Conservation (phyloP, 2,329 filamentous ascomycete genomes). For the Dichotomopilus funicola region DNA sequence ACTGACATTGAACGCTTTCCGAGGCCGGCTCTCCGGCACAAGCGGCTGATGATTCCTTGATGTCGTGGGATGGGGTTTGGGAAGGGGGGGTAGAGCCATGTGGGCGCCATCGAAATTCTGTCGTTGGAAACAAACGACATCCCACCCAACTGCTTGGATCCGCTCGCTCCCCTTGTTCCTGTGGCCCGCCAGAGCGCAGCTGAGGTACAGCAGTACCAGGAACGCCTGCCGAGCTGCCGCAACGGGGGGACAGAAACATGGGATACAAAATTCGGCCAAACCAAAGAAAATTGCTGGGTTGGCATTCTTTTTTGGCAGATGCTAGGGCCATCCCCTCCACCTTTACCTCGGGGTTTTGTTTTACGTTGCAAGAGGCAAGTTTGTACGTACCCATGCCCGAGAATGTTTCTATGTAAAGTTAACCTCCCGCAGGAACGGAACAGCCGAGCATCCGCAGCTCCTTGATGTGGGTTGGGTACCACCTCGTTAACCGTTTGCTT, state of each 20-base stretch:
- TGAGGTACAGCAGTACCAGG: background rate
- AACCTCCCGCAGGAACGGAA: no score
- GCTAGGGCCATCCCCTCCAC: no score
- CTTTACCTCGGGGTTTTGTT: no score
- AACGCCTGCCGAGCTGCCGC: background rate
- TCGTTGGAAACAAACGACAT: background rate
- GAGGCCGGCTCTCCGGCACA: background rate
- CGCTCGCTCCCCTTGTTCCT: slow-evolving; percentile 13
- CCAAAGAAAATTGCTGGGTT: no score
- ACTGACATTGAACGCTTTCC: background rate
- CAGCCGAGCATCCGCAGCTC: no score
- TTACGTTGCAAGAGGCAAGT: no score
- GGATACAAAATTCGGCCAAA: no score
- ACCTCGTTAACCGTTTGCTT: no score
- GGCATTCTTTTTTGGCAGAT: no score
- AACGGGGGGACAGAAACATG: background rate
- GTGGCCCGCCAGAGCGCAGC: background rate
- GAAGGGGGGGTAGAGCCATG: slow-evolving; percentile 2
- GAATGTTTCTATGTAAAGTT: no score
- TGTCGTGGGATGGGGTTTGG: background rate
- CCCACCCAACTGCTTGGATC: slow-evolving; percentile 18
- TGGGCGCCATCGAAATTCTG: background rate
- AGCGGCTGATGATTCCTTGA: background rate
- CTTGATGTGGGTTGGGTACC: no score
- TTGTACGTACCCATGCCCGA: no score